Evolutionary conservation across 768 basidiomycete species (phyloP).

Genomic region (Glaciozyma antarctica): DNA sequence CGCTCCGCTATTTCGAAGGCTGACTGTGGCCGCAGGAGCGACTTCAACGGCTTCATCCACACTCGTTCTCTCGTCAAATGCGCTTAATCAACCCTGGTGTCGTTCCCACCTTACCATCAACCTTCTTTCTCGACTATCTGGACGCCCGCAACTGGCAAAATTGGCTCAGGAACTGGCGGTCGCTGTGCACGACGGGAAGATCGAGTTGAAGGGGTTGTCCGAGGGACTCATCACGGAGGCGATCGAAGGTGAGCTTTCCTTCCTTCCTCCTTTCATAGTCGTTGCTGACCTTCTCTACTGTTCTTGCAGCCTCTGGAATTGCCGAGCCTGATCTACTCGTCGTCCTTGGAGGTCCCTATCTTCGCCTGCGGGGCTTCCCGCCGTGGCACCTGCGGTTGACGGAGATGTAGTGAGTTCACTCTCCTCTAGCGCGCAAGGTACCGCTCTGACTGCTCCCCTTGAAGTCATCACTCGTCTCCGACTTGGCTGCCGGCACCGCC

Average conservation of each 20-base stretch:
- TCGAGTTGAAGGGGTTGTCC: neutral
- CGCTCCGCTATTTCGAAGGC: neutral
- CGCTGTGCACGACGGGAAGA: rapidly evolving
- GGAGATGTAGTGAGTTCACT: slow-evolving; percentile 30
- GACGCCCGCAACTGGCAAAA: slow-evolving; percentile 7
- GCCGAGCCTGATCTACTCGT: slow-evolving; percentile 31
- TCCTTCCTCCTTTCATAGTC: neutral
- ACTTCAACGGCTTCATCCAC: neutral
- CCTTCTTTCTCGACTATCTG: slow-evolving; percentile 15
- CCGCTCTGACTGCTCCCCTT: too few relatives aligned
- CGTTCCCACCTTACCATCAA: neutral
- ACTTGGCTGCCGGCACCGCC: slow-evolving; percentile 17
- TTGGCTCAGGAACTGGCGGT: neutral
- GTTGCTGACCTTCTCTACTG: neutral
- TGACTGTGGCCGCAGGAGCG: neutral
- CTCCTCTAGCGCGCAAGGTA: neutral
- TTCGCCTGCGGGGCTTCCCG: slow-evolving; percentile 31
- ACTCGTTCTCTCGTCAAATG: neutral
- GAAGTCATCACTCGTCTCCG: slow-evolving; percentile 30
- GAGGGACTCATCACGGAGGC: neutral
- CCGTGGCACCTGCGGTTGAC: slow-evolving; percentile 32
- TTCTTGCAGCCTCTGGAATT: slow-evolving; percentile 17
- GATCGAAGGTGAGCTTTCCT: neutral
- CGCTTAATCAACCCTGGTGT: neutral
- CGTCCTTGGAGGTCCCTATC: slow-evolving; percentile 32